A percentile compares a stretch with the other conserved stretches of the same genome.
Conservation (phyloP, 75 land plant genomes). For the Cryptomeria japonica region DNA sequence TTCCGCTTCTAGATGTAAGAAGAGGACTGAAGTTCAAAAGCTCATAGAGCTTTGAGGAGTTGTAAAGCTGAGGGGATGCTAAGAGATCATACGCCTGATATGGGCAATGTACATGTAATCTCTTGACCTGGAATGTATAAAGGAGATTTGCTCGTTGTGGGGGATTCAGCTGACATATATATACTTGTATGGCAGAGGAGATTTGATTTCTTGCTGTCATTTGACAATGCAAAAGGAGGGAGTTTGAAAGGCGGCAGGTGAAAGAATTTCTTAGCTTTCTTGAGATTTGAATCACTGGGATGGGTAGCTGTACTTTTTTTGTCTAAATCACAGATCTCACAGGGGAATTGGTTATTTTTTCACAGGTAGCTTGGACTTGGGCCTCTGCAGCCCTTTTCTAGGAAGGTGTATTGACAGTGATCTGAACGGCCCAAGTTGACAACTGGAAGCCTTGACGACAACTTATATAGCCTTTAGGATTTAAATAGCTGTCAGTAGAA, state of each 20-base stretch:
- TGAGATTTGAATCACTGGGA: neutral
- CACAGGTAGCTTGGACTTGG: neutral
- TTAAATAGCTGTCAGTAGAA: neutral
- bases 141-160: neutral
- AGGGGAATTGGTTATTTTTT: neutral
- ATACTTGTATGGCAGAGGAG: neutral
- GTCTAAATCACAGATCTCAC: neutral
- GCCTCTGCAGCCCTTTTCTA: neutral
- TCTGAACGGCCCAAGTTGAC: neutral
- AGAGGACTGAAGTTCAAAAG: neutral
- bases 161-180: neutral
- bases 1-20: neutral
- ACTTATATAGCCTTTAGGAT: neutral
- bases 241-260: neutral
- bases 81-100: neutral
- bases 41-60: neutral
- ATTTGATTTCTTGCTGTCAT: neutral
- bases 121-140: neutral
- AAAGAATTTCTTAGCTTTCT: neutral
- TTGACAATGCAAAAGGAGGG: neutral
- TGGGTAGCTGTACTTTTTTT: constrained; percentile 6
- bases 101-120: neutral
- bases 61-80: neutral
- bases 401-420: constrained; percentile 4
- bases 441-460: neutral